Evolutionary conservation across 179 eudicot species (phyloP), one percentile per base, ranked within the genome.

Genomic region (Actinidia polygama): DNA sequence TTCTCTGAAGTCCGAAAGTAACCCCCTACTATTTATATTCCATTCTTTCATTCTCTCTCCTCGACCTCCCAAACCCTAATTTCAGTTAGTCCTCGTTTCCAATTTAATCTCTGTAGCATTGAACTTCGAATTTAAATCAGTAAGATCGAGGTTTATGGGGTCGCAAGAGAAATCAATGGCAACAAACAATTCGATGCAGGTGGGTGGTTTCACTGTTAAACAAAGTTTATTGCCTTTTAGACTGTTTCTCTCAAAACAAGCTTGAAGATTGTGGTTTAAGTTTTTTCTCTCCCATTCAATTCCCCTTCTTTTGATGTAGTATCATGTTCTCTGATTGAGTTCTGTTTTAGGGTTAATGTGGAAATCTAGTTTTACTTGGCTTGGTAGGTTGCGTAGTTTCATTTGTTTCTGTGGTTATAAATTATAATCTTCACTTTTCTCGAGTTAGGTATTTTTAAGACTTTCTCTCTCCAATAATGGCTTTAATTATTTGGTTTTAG

Each of bases 121-220:
- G 53, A 2, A 44, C 55, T 59, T 30, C 54, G 55, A 61, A 44
- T 11, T 69, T 69, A n/a, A 77, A 75, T 75, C 15, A 7, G n/a
- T 14, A 54, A 12, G 14, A 10, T 53, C 54, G 54, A 40, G 26
- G 19, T 44, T 19, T 15, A 77, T 77, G 80, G 80, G 80, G 4
- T 69, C 69, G 68, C 80, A 46, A 61, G 80, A 77, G 40, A 77
- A 77, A 47, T 59, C 67, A 59, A n/a, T 69, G 19, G 7, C 67
- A 54, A 69, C 66, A 44, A 61, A 59, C 54, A 61, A 62, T 44
- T 77, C 68, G 68, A 63, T 77, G 53, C 80, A 77, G 70, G 80
- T 77, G 55, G 46, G 80, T 61, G 70, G 53, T 16, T 4, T 44
- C 50, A 46, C 55, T 21, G 15, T 40, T 61, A 11, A 59, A 51